These are phyloP conservation scores for Penicilliopsis zonata DNA, from an alignment of 495 filamentous ascomycete genomes.

Conservation along the genomic window DNA sequence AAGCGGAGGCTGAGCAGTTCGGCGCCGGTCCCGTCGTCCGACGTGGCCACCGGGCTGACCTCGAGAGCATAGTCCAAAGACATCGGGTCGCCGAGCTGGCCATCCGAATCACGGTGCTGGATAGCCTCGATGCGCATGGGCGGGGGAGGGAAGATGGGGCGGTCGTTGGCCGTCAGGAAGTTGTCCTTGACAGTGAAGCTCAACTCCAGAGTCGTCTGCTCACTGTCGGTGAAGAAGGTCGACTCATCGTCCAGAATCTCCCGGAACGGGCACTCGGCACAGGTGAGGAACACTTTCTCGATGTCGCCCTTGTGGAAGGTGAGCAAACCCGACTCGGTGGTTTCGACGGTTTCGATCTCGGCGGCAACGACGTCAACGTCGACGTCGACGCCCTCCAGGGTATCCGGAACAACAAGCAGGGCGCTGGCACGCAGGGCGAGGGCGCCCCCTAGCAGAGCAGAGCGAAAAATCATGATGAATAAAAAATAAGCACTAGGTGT, in stretches of 20 bases:
- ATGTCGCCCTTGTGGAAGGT: no score
- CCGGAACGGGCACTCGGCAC: constrained; percentile 36
- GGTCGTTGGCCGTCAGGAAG: constrained; percentile 32
- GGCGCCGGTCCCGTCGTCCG: constrained; percentile 15
- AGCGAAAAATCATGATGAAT: constrained; percentile 30
- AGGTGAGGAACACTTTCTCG: constrained; percentile 19
- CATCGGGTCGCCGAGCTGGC: constrained; percentile 22
- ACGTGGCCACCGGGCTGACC: constrained; percentile 20
- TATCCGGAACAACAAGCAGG: constrained; percentile 37
- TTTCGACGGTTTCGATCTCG: constrained; percentile 14
- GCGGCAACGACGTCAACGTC: constrained; percentile 15
- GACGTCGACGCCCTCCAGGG: no score
- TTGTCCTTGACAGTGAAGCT: constrained; percentile 31
- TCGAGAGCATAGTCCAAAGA: constrained; percentile 32
- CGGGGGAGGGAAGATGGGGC: constrained; percentile 36
- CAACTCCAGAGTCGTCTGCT: constrained; percentile 15
- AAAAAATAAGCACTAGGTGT: background rate
- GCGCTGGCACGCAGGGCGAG: constrained; percentile 32
- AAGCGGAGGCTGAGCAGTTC: constrained; percentile 29
- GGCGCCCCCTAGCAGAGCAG: constrained; percentile 26
- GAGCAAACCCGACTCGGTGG: no score
- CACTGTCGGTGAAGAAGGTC: constrained; percentile 25
- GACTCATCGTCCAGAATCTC: constrained; percentile 17
- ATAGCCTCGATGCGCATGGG: constrained; percentile 22
- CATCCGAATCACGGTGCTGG: constrained; percentile 22